phyloP scores from a whole-genome alignment of 768 basidiomycete species.

The Boletus bicolor region DNA sequence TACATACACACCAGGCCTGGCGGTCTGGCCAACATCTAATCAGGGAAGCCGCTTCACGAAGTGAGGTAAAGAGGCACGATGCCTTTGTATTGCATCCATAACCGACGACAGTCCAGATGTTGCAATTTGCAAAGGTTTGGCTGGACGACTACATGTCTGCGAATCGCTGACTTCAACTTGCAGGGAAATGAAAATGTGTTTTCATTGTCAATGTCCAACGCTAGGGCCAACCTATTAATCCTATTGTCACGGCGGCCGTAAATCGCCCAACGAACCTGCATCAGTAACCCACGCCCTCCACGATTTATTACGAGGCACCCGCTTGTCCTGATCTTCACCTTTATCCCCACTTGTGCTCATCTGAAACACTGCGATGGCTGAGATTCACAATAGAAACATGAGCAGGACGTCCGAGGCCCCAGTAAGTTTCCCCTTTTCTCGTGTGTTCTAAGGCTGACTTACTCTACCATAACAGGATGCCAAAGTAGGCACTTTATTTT shows the following conservation, averaged over 20 bases:
- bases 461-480: not conserved
- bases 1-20: not conserved
- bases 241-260: not conserved
- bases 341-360: not conserved
- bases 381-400: not conserved
- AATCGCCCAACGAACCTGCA: not conserved
- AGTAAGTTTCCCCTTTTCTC: not conserved
- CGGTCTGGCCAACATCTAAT: not conserved
- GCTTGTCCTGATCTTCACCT: not conserved
- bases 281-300: conserved; percentile 1
- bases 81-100: not conserved
- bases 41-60: not conserved
- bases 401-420: not conserved
- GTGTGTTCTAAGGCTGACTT: not conserved
- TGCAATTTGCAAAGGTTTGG: not conserved
- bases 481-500: conserved; percentile 3
- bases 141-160: not conserved
- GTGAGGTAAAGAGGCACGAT: conserved; percentile 1
- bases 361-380: conserved; percentile 3
- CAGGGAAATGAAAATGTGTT: not conserved
- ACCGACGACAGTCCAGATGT: not conserved
- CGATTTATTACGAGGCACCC: not conserved
- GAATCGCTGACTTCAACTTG: not conserved
- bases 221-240: not conserved
- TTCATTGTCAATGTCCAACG: not conserved